Percentiles rank a stretch among this genome's conserved stretches.
These are phyloP conservation scores for Ocimum tenuiflorum DNA, from an alignment of 257 asterid species.

Conservation along the genomic window DNA sequence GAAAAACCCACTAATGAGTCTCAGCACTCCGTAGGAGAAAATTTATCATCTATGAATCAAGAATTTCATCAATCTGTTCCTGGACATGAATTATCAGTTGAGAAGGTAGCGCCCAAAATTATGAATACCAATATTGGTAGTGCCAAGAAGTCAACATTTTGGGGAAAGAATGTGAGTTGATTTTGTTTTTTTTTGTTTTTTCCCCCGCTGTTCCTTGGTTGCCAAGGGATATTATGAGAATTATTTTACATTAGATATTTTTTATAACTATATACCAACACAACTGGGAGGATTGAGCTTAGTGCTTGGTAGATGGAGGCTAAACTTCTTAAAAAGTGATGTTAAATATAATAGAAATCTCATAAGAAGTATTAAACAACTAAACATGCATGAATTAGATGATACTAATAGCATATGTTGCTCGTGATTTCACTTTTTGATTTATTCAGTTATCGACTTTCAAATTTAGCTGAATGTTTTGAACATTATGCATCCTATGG, in stretches of 20 bases:
- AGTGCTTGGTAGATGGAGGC: no score
- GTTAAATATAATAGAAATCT: background rate
- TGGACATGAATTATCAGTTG: constrained; percentile 47
- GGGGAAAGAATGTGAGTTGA: constrained; percentile 77
- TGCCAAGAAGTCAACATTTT: constrained; percentile 61
- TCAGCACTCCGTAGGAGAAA: constrained; percentile 74
- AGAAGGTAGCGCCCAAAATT: constrained; percentile 45
- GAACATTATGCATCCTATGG: background rate
- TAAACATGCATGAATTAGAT: background rate
- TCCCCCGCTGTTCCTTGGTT: background rate
- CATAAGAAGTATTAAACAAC: background rate
- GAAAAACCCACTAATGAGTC: constrained; percentile 49
- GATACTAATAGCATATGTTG: background rate
- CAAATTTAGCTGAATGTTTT: background rate
- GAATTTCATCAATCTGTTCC: constrained; percentile 50
- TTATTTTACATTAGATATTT: background rate
- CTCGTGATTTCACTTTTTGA: background rate
- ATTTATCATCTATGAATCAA: constrained; percentile 69
- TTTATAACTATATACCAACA: background rate
- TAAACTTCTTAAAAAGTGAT: no score
- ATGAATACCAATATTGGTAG: constrained; percentile 37
- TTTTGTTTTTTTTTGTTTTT: background rate
- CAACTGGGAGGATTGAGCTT: no score
- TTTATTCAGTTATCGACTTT: background rate
- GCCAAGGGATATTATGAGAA: background rate